Conservation (phyloP, 2,329 filamentous ascomycete species). For the Cladosporium sp. region DNA sequence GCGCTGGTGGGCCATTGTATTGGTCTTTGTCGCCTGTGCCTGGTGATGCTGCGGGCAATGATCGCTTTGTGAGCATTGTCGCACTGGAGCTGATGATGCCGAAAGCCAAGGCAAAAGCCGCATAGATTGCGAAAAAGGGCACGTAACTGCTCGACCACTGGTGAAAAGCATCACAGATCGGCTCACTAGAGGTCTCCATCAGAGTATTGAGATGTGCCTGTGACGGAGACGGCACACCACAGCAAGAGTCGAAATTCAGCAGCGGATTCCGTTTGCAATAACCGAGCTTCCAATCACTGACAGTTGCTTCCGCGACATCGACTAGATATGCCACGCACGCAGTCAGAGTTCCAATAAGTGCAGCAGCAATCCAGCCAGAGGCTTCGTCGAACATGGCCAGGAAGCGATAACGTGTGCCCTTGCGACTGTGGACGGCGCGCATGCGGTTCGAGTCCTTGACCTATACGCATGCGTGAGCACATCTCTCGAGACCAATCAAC, state of each 20-base stretch:
- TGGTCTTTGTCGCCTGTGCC: constrained; percentile 38
- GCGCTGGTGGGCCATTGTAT: constrained; percentile 25
- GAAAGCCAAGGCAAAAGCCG: constrained; percentile 52
- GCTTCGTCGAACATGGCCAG: constrained; percentile 51
- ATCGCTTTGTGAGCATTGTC: constrained; percentile 54
- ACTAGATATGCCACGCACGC: constrained; percentile 59
- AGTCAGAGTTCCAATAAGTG: constrained; percentile 57
- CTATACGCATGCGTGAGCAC: constrained; percentile 32
- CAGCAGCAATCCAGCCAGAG: constrained; percentile 59
- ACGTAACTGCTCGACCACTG: constrained; percentile 49
- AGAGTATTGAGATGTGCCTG: not conserved
- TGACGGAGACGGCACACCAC: constrained; percentile 41
- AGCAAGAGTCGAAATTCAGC: constrained; percentile 55
- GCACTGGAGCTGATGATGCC: constrained; percentile 52
- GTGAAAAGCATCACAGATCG: constrained; percentile 39
- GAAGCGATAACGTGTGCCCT: constrained; percentile 46
- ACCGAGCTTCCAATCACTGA: constrained; percentile 61
- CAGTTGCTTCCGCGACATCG: constrained; percentile 56
- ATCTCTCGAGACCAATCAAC: not conserved
- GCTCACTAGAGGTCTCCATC: not conserved
- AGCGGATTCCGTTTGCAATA: constrained; percentile 53
- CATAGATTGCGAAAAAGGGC: constrained; percentile 51
- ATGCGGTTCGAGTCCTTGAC: constrained; percentile 61
- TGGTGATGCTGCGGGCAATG: constrained; percentile 48
- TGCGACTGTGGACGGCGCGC: constrained; percentile 47